Conservation (phyloP, 1,284 basidiomycete genomes). For the Trametes sp. region DNA sequence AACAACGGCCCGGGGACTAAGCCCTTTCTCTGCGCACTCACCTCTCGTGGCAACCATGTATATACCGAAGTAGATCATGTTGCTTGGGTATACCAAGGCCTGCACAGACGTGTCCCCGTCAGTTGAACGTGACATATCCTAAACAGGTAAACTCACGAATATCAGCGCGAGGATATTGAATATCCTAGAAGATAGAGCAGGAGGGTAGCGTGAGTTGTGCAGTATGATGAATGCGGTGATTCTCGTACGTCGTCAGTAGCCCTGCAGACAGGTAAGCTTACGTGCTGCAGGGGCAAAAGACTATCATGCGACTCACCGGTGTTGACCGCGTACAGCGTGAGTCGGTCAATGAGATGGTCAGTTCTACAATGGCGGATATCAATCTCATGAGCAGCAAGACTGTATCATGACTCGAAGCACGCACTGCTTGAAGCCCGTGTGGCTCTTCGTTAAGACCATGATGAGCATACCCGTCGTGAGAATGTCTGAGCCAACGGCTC, state of each 20-base stretch:
- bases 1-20: no score
- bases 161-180: not conserved
- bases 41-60: not conserved
- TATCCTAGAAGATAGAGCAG: not conserved
- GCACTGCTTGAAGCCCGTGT: slow-evolving; percentile 11
- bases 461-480: slow-evolving; percentile 15
- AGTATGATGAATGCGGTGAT: not conserved
- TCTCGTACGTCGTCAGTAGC: not conserved
- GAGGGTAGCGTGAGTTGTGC: not conserved
- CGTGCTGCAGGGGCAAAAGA: not conserved
- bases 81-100: not conserved
- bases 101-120: not conserved
- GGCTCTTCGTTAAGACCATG: slow-evolving; percentile 4
- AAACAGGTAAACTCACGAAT: not conserved
- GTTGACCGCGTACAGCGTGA: slow-evolving; percentile 17
- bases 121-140: no score
- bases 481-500: slow-evolving; percentile 4
- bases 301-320: slow-evolving; percentile 5
- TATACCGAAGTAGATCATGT: not conserved
- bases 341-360: slow-evolving; percentile 7
- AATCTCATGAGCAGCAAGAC: no score
- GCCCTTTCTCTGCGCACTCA: no score
- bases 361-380: not conserved
- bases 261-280: not conserved
- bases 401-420: not conserved